phyloP scores from a whole-genome alignment of 495 filamentous ascomycete species.

The Daldinia childiae region DNA sequence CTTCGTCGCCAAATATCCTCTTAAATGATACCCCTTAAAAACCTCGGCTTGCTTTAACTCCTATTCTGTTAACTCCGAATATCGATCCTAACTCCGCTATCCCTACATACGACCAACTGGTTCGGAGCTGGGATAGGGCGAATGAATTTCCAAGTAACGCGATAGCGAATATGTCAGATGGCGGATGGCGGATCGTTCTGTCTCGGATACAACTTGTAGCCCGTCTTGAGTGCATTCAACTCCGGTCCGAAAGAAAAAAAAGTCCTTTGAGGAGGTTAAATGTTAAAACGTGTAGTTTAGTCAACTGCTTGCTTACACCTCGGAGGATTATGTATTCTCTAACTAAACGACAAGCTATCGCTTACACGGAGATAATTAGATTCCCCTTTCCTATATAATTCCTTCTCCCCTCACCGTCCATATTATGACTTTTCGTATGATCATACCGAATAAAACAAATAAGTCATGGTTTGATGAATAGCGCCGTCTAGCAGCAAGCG shows the following conservation, averaged over 20 bases:
- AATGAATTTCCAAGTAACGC: not conserved
- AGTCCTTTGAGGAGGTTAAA: not conserved
- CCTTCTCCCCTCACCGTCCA: not conserved
- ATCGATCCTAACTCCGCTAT: not conserved
- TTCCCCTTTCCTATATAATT: not conserved
- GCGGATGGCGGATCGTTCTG: not conserved
- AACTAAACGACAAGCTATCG: not conserved
- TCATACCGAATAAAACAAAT: not conserved
- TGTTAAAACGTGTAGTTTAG: no score
- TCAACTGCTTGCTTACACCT: not conserved
- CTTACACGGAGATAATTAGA: slow-evolving; percentile 2
- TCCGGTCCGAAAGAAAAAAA: not conserved
- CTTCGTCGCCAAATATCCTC: not conserved
- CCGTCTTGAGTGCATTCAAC: not conserved
- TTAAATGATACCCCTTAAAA: not conserved
- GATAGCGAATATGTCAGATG: not conserved
- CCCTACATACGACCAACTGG: not conserved
- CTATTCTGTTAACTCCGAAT: not conserved
- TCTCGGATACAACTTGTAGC: not conserved
- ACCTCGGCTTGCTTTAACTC: not conserved
- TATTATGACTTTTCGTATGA: not conserved
- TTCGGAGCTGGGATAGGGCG: not conserved
- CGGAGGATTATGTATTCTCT: not conserved
- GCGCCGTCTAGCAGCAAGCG: not conserved
- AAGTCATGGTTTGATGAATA: not conserved